Percentiles rank a stretch among this genome's conserved stretches.
Evolutionary conservation across 139 green algal species (phyloP).

Genomic region (Tetraselmis striata): DNA sequence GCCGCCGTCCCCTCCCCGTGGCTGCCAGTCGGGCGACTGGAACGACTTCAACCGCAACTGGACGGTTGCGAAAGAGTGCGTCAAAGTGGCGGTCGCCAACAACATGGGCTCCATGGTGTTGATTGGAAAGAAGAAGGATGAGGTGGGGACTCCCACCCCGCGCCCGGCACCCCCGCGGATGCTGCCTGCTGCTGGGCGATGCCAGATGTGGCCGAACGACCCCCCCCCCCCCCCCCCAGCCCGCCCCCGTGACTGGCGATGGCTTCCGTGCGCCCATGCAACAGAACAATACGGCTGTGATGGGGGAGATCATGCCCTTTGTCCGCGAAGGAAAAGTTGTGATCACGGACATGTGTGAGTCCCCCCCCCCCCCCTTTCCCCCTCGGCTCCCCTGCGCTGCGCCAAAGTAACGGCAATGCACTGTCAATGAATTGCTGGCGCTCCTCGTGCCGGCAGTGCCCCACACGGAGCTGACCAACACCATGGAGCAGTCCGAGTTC

Average conservation of each 20-base stretch:
- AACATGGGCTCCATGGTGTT: background rate
- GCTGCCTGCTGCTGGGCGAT: background rate
- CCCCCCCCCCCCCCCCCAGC: no score
- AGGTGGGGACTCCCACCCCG: background rate
- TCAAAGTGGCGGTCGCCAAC: background rate
- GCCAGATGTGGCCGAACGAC: no score
- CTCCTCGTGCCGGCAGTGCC: background rate
- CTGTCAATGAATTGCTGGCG: background rate
- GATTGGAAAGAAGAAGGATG: background rate
- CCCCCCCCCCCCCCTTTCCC: no score
- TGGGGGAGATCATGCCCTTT: background rate
- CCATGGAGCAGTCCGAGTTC: background rate
- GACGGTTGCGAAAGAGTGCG: background rate
- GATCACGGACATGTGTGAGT: background rate
- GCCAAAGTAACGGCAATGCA: no score
- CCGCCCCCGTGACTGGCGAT: background rate
- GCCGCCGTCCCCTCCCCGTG: background rate
- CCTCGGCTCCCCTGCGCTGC: no score
- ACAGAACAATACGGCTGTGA: background rate
- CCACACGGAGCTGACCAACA: background rate
- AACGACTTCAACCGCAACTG: slow-evolving; percentile 14
- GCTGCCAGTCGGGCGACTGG: background rate
- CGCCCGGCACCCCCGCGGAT: background rate
- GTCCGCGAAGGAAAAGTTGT: background rate
- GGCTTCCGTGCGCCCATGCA: background rate